Evolutionary conservation across 2,329 filamentous ascomycete species (phyloP).

Genomic region (Dothidotthia symphoricarpi): DNA sequence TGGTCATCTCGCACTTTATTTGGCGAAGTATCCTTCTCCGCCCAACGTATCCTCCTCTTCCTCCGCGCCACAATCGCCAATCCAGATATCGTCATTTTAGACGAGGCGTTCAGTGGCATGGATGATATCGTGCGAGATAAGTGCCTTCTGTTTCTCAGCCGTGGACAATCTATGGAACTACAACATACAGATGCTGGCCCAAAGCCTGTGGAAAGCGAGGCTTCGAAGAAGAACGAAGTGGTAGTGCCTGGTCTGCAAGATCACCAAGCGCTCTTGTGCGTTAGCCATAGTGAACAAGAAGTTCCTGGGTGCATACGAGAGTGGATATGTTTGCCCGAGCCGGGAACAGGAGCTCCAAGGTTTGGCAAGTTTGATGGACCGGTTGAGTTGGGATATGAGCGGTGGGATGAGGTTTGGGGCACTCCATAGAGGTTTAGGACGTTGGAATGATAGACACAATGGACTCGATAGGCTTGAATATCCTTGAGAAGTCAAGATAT

Average conservation of each 20-base stretch:
- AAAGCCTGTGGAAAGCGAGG: slow-evolving; percentile 46
- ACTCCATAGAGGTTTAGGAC: slow-evolving; percentile 1
- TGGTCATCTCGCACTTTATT: slow-evolving; percentile 72
- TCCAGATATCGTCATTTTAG: slow-evolving; percentile 51
- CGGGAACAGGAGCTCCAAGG: slow-evolving; percentile 63
- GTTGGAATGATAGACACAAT: no score
- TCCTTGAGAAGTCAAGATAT: no score
- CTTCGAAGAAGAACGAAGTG: slow-evolving; percentile 40
- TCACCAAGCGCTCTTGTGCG: slow-evolving; percentile 81
- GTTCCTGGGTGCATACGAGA: slow-evolving; percentile 79
- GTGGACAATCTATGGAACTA: slow-evolving; percentile 43
- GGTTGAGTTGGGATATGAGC: slow-evolving; percentile 54
- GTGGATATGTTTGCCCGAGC: slow-evolving; percentile 82
- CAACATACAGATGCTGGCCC: slow-evolving; percentile 35
- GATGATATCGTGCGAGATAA: slow-evolving; percentile 69
- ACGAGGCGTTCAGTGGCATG: slow-evolving; percentile 54
- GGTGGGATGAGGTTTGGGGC: slow-evolving; percentile 61
- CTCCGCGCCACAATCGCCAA: slow-evolving; percentile 53
- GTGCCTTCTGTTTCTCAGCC: slow-evolving; percentile 74
- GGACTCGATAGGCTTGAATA: no score
- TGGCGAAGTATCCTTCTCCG: slow-evolving; percentile 72
- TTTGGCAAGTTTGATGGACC: slow-evolving; percentile 65
- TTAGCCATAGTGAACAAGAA: slow-evolving; percentile 88
- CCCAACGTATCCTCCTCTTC: slow-evolving; percentile 83
- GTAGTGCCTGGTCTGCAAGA: slow-evolving; percentile 62